Conservation (phyloP, 2,329 filamentous ascomycete genomes). For the Cytospora mali region DNA sequence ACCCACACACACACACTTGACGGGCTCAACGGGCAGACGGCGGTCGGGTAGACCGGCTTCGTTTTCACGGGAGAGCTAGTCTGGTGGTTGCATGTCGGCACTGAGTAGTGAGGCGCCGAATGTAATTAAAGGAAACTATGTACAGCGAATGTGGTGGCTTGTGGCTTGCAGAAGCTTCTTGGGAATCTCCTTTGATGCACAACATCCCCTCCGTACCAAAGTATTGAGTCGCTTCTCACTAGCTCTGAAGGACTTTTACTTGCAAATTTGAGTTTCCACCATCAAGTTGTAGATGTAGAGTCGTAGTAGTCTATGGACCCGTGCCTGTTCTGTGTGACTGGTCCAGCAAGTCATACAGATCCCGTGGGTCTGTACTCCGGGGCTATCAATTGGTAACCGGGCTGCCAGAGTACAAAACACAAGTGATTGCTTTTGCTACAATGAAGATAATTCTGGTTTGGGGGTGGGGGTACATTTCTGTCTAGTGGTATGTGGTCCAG, state of each 20-base stretch:
- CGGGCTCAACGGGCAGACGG: constrained; percentile 22
- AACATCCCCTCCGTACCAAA: not conserved
- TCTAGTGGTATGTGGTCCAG: not conserved
- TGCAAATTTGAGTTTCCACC: not conserved
- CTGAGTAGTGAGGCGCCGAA: not conserved
- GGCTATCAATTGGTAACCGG: not conserved
- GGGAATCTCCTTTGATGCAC: too few species aligned
- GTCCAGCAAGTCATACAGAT: not conserved
- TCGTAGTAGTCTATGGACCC: not conserved
- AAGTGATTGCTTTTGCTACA: not conserved
- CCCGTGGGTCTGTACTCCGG: too few species aligned
- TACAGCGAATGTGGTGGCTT: not conserved
- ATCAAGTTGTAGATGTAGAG: not conserved
- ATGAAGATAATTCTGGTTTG: too few species aligned
- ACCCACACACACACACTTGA: not conserved
- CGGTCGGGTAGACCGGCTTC: not conserved
- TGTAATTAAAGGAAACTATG: not conserved
- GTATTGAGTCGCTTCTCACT: not conserved
- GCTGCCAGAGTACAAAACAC: not conserved
- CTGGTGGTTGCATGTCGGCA: constrained; percentile 1
- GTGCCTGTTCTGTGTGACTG: too few species aligned
- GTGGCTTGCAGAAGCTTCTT: not conserved
- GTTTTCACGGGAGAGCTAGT: constrained; percentile 1
- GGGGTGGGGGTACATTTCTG: too few species aligned
- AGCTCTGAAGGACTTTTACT: not conserved